Base-by-base conservation (phyloP, 2,329 filamentous ascomycete genomes). In the Reticulascus tulasneorum region DNA sequence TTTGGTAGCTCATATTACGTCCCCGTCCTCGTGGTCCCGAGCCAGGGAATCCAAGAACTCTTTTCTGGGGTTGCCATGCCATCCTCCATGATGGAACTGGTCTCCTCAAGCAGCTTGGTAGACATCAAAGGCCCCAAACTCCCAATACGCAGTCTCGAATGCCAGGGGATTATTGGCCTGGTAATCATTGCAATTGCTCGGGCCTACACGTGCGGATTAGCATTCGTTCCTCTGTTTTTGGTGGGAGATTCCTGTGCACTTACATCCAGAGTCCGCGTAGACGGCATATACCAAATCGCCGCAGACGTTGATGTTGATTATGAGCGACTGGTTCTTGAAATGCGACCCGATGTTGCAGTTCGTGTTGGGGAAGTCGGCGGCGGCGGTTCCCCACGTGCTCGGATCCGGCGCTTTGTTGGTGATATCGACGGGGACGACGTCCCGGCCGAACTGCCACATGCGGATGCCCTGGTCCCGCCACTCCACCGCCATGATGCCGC, bases 251-350 rank as follows among this genome's bases (percentile, higher is more conserved):
- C n/a, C n/a, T n/a, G 33, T 35, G n/a, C 40, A 57, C 52, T 55
- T 46, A 58, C 67, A 71, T 35, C 64, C 68, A 15, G 73, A 73
- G 10, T 56, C 46, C 3, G 59, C 56, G 47, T 69, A 77, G 22
- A 61, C 56, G 4, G 58, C 60, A 29, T 71, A 69, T 4, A 71
- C 73, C 46, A 75, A 64, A 25, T 71, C 55, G 1, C 80, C 81
- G 45, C 80, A 84, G 7, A 84, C 58, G 52, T 80, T 75, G 44
- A 84, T 82, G 48, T 84, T 82, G 26, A 70, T 70, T 44, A 84
- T 69, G 47, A 84, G 83, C 46, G 75, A 79, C 53, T 81, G 72
- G 49, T 84, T 84, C 35, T 58, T 64, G 54, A 84, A 84, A 49
- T 82, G 77, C 5, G 59, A 63, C 6, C 57, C 54, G 32, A 84